A percentile compares a stretch with the other conserved stretches of the same genome.
Evolutionary conservation across 805 yeast genomes (phyloP).

Genomic region (Candida succiphila): DNA sequence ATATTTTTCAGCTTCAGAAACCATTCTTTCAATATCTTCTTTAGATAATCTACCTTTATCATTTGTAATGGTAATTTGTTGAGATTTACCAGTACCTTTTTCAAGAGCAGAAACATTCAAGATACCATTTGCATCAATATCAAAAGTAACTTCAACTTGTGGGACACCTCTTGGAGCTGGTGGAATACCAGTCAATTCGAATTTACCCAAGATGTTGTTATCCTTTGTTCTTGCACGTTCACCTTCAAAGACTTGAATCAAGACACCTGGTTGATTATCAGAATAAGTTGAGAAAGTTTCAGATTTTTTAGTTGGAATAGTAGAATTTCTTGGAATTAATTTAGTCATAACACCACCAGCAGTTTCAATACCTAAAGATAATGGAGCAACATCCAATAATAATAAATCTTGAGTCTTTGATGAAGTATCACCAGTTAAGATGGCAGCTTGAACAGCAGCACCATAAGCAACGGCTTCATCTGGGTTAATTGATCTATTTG

Average conservation of each 20-base stretch:
- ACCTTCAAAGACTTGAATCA: constrained; percentile 96
- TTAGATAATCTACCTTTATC: constrained; percentile 97
- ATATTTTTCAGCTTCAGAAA: constrained; percentile 93
- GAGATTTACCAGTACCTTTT: constrained; percentile 97
- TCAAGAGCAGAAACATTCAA: constrained; percentile 92
- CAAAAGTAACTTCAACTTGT: constrained; percentile 95
- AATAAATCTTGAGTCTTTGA: constrained; percentile 92
- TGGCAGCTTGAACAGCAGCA: constrained; percentile 98
- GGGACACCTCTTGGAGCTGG: constrained; percentile 99
- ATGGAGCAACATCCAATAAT: constrained; percentile 93
- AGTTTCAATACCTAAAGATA: constrained; percentile 95
- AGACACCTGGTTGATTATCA: constrained; percentile 97
- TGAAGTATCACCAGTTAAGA: constrained; percentile 90
- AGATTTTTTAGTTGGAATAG: constrained; percentile 95
- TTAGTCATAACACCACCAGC: constrained; percentile 99
- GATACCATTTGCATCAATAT: constrained; percentile 95
- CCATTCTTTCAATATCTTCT: constrained; percentile 98
- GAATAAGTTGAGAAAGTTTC: constrained; percentile 95
- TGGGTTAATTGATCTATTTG: constrained; percentile 93
- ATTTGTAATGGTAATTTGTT: constrained; percentile 95
- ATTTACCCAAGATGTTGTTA: constrained; percentile 94
- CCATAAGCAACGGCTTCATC: constrained; percentile 99
- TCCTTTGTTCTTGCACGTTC: constrained; percentile 95
- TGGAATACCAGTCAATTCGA: constrained; percentile 93
- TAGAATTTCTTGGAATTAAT: constrained; percentile 96